These are phyloP conservation scores for Thyridium curvatum DNA, from an alignment of 2,329 filamentous ascomycete genomes.

Conservation along the genomic window DNA sequence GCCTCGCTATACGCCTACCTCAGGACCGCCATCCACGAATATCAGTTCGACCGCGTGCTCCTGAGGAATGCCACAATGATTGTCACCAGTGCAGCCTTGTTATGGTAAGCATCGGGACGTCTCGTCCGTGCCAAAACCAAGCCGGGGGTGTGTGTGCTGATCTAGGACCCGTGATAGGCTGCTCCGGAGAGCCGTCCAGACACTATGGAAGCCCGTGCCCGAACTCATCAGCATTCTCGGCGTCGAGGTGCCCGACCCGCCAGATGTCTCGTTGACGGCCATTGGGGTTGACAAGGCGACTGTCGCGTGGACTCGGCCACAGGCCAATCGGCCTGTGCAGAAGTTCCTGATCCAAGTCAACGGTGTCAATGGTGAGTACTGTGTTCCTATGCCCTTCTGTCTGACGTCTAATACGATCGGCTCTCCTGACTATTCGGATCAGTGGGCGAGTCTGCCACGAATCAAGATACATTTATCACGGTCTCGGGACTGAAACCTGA, in stretches of 20 bases:
- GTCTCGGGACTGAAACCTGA: constrained; percentile 82
- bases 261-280: constrained; percentile 83
- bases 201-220: constrained; percentile 84
- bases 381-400: constrained; percentile 6
- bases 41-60: constrained; percentile 40
- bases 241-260: constrained; percentile 86
- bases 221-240: constrained; percentile 87
- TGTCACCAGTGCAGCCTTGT: constrained; percentile 43
- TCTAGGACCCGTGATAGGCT: constrained; percentile 49
- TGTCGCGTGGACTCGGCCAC: constrained; percentile 81
- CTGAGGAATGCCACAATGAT: constrained; percentile 48
- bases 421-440: not conserved
- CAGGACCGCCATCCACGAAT: constrained; percentile 26
- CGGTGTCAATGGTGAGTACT: constrained; percentile 70
- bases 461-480: constrained; percentile 79
- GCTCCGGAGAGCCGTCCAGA: constrained; percentile 78
- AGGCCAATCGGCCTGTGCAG: constrained; percentile 59
- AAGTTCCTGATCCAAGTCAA: constrained; percentile 94
- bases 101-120: constrained; percentile 37
- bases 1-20: constrained; percentile 24
- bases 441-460: constrained; percentile 78
- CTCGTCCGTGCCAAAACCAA: not conserved
- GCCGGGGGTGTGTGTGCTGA: not conserved
- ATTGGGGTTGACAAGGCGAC: constrained; percentile 84
- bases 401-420: not conserved